Percentiles rank a stretch among this genome's conserved stretches.
These are phyloP conservation scores for Arthrobotrys sinensis DNA, from an alignment of 2,329 filamentous ascomycete species.

Conservation along the genomic window DNA sequence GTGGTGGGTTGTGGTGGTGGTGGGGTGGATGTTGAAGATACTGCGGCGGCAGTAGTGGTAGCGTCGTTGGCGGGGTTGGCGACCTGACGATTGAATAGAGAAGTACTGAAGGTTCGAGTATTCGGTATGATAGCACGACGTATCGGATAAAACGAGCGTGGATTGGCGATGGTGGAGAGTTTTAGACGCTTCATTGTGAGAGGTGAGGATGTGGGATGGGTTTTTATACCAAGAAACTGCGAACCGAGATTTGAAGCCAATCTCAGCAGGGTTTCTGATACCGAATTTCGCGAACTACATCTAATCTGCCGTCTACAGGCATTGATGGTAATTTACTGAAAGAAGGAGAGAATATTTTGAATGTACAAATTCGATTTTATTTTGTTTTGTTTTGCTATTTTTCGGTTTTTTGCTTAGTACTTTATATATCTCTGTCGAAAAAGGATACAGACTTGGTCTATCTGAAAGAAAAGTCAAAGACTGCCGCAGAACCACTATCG, in stretches of 20 bases:
- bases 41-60: not conserved
- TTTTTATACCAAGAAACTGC: not conserved
- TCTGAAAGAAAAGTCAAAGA: no score
- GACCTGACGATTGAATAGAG: constrained; percentile 70
- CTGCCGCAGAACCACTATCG: no score
- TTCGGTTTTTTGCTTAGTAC: no score
- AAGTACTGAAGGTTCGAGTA: constrained; percentile 66
- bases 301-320: no score
- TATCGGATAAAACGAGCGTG: not conserved
- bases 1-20: constrained; percentile 8
- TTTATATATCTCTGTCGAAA: no score
- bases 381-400: no score
- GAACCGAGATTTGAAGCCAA: not conserved
- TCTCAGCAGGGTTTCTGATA: no score
- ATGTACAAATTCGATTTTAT: no score
- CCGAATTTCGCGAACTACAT: no score
- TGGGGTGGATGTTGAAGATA: not conserved
- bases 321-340: no score
- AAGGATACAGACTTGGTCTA: no score
- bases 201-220: not conserved
- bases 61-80: constrained; percentile 67
- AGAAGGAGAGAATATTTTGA: no score
- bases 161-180: constrained; percentile 25
- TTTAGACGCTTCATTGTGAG: constrained; percentile 51
- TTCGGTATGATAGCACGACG: not conserved